Evolutionary conservation across 2,329 filamentous ascomycete species (phyloP), one percentile per base, ranked within the genome.

Genomic region (Aurifilum marmelostoma): DNA sequence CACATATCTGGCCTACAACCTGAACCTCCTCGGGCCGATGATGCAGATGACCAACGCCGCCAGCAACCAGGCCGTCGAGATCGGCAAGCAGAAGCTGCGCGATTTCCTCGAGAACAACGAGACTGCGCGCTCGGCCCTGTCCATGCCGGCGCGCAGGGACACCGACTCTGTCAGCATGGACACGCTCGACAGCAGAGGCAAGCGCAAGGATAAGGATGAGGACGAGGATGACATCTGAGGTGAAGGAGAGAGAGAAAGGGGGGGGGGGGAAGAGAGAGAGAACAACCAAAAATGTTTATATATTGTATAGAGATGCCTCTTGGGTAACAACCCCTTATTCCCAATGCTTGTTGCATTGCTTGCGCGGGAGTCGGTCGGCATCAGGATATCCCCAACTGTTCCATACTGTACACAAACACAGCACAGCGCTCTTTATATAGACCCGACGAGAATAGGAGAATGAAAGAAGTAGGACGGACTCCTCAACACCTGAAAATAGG

Each of bases 11-110:
- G 96, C 94, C 4, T 97, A 96, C 81, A 94, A 90, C 43, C 90
- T 99, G 73, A 98, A 98, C 78, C 88, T 99, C 21, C 94, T 97
- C 82, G 96, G 96, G 0, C 96, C 96, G 0, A 98, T 99, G 85
- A 84, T 97, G 74, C 94, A 97, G 77, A 97, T 99, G 93, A 88
- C 89, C 73, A 96, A 96, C 74, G 96, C 96, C 18, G 96, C 96
- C 4, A 91, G 89, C 62, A 86, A 87, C 72, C 96, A 99, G 81
- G 96, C 92, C 9, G 76, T 97, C 39, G 93, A 97, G 74, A 93
- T 99, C 73, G 92, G 93, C 77, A 97, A 97, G 83, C 91, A 96
- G 82, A 91, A 92, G 75, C 87, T 98, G 61, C 89, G 95, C 32
- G 93, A 97, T 41, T 97, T 97, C 76, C 85, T 98, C 69, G 92